phyloP scores from a whole-genome alignment of 2,329 filamentous ascomycete species.

The Ustilaginoidea virens region DNA sequence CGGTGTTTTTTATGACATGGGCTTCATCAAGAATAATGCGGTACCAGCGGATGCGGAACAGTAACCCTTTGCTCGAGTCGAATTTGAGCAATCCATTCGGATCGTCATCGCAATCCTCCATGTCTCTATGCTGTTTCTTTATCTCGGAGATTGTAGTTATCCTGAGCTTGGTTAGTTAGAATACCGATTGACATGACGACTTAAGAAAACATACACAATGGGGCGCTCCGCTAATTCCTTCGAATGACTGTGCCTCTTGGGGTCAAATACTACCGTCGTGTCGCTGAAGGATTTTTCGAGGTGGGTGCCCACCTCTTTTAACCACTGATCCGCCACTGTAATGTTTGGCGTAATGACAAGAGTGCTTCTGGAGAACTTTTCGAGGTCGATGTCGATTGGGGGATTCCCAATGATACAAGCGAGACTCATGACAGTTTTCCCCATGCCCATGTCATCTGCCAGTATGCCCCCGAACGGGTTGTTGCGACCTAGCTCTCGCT shows the following conservation, averaged over 20 bases:
- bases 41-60: conserved; percentile 20
- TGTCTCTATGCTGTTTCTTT: background rate
- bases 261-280: conserved; percentile 5
- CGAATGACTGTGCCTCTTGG: background rate
- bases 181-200: no score
- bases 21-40: conserved; percentile 42
- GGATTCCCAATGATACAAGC: conserved; percentile 52
- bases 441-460: conserved; percentile 48
- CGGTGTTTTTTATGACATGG: conserved; percentile 37
- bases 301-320: conserved; percentile 12
- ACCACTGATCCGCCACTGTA: conserved; percentile 14
- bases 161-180: no score
- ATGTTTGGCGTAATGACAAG: conserved; percentile 16
- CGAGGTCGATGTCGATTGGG: conserved; percentile 20
- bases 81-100: conserved; percentile 4
- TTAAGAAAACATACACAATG: no score
- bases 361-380: conserved; percentile 19
- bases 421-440: conserved; percentile 61
- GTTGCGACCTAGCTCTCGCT: conserved; percentile 24
- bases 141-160: background rate
- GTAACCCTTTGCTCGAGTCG: conserved; percentile 1
- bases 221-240: background rate
- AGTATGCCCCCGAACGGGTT: conserved; percentile 42
- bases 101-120: conserved; percentile 4
- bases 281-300: background rate